Evolutionary conservation across 306 rosid species (phyloP).

Genomic region (Rosa lucieae): DNA sequence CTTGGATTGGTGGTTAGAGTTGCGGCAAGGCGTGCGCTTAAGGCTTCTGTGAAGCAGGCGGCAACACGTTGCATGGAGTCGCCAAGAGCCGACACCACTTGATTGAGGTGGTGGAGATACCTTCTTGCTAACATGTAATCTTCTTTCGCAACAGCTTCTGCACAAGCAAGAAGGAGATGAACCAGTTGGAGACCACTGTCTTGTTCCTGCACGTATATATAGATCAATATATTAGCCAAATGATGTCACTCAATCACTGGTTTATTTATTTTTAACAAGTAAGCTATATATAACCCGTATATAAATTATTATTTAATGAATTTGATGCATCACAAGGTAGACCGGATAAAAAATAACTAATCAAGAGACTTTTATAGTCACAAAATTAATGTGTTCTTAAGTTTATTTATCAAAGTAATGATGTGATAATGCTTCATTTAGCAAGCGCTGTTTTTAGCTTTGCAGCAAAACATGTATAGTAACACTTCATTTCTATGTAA

Average conservation of each 20-base stretch:
- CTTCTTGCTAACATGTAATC: constrained; percentile 85
- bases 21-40: constrained; percentile 66
- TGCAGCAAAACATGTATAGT: background rate
- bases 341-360: too few relatives aligned
- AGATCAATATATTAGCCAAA: background rate
- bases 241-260: background rate
- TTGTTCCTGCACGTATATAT: constrained; percentile 49
- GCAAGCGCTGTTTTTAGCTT: background rate
- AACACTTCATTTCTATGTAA: background rate
- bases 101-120: constrained; percentile 72
- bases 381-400: too few relatives aligned
- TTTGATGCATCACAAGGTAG: background rate
- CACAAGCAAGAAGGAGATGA: constrained; percentile 91
- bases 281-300: too few relatives aligned
- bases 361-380: background rate
- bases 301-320: background rate
- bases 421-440: background rate
- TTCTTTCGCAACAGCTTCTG: constrained; percentile 88
- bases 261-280: background rate
- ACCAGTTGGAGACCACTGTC: constrained; percentile 93
- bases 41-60: constrained; percentile 79
- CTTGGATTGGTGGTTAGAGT: constrained; percentile 43
- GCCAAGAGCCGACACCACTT: constrained; percentile 70
- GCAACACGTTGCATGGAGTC: constrained; percentile 96
- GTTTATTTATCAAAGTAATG: background rate